These are phyloP conservation scores for Irpex rosettiformis DNA, from an alignment of 1,284 basidiomycete species.

Conservation along the genomic window DNA sequence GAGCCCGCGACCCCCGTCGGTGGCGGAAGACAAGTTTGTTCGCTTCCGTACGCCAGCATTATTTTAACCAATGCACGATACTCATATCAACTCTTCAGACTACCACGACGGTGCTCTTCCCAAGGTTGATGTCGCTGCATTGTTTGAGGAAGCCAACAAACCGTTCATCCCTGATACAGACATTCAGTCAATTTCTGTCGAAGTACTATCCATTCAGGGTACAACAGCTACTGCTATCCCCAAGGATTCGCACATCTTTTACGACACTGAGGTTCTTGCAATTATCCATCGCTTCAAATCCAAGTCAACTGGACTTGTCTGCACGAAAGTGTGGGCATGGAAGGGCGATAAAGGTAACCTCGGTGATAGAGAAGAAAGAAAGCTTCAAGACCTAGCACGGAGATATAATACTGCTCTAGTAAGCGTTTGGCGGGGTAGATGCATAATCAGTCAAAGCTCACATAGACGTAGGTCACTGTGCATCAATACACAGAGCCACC, in stretches of 20 bases:
- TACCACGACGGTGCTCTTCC: slow-evolving; percentile 45
- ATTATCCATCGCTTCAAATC: slow-evolving; percentile 68
- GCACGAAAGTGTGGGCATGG: slow-evolving; percentile 74
- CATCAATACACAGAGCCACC: slow-evolving; percentile 60
- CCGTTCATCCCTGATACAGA: slow-evolving; percentile 34
- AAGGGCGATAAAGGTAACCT: slow-evolving; percentile 48
- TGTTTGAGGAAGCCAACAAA: slow-evolving; percentile 33
- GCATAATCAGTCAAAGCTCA: neutral
- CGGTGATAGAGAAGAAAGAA: slow-evolving; percentile 58
- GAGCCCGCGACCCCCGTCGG: neutral
- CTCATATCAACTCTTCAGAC: slow-evolving; percentile 26
- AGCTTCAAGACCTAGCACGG: slow-evolving; percentile 64
- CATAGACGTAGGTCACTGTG: slow-evolving; percentile 41
- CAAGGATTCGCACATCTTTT: slow-evolving; percentile 52
- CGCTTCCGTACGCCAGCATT: slow-evolving; percentile 5
- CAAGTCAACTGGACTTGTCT: slow-evolving; percentile 58
- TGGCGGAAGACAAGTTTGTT: slow-evolving; percentile 1
- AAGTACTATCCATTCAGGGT: slow-evolving; percentile 58
- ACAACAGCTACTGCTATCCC: slow-evolving; percentile 41
- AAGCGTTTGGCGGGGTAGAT: slow-evolving; percentile 17
- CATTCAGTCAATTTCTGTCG: slow-evolving; percentile 62
- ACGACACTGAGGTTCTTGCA: slow-evolving; percentile 66
- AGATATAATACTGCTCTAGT: slow-evolving; percentile 66
- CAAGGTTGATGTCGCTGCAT: slow-evolving; percentile 41
- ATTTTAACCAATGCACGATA: neutral